Evolutionary conservation across 108 stramenopile genomes (phyloP), one percentile per base, ranked within the genome.

Genomic region (Discostella pseudostelligera): DNA sequence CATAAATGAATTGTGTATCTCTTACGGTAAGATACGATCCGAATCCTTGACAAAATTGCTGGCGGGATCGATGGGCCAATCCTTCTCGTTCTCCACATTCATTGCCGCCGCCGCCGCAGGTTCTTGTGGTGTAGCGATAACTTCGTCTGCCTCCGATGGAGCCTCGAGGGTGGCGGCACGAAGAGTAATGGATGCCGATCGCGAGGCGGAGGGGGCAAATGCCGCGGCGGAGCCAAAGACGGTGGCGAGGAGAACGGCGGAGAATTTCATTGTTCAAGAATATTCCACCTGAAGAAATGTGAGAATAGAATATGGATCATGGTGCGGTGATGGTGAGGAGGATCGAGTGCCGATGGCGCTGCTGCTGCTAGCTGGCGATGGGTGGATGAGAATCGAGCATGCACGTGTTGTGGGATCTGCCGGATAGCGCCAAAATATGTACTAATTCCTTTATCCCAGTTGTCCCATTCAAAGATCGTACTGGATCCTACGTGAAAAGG

Each of bases 11-110:
- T 25, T 43, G 22, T 26, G 20, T 22, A 54, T 28, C 26, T 65
- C 73, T 74, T 47, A 74, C 73, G 73, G 73, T 45, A 62, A 42
- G 35, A 74, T 37, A 26, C 73, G 73, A 22, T 74, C 73, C 35
- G 73, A 74, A 67, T 74, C 73, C 53, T 74, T 74, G 21, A 74
- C 65, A 36, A 74, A 74, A 22, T 65, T 59, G 0, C 47, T 59
- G 25, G n/a, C n/a, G n/a, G n/a, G n/a, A n/a, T 60, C 59, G 16
- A 74, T 65, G 0, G 65, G 59, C 59, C 65, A 74, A 26, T 56
- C 60, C 59, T 66, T 53, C 60, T 74, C 32, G 5, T 4, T 65
- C 8, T 4, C 73, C 8, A 56, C 53, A 4, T 32, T 53, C 65
- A 47, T 46, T 11, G 39, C 43, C 59, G 24, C 58, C 1, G 16